Conservation (phyloP, 2,329 filamentous ascomycete species). For the Xylaria multiplex region DNA sequence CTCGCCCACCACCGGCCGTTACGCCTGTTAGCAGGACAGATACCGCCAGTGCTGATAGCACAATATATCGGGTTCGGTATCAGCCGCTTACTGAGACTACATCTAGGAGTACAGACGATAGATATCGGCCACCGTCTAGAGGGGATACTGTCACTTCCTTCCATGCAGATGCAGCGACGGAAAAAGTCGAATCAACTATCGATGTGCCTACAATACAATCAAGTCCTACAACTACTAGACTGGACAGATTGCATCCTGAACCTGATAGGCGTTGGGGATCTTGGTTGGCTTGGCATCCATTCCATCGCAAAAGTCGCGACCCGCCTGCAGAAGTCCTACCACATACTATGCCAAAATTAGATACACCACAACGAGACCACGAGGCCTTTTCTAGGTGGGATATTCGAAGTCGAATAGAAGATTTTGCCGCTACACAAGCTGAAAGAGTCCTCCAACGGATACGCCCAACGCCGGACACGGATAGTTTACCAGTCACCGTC, state of each 20-base stretch:
- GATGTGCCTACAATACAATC: slow-evolving; percentile 30
- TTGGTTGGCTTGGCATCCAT: slow-evolving; percentile 39
- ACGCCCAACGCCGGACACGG: slow-evolving; percentile 63
- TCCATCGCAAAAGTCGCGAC: slow-evolving; percentile 40
- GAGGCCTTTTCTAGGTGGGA: slow-evolving; percentile 61
- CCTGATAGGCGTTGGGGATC: slow-evolving; percentile 37
- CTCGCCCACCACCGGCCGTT: slow-evolving; percentile 63
- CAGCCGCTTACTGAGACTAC: slow-evolving; percentile 65
- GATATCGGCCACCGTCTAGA: slow-evolving; percentile 49
- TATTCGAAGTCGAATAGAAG: slow-evolving; percentile 65
- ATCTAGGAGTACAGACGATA: slow-evolving; percentile 57
- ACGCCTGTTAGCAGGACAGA: slow-evolving; percentile 71
- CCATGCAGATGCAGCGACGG: slow-evolving; percentile 31
- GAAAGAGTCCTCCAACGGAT: slow-evolving; percentile 68
- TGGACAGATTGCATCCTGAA: slow-evolving; percentile 26
- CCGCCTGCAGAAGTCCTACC: slow-evolving; percentile 49
- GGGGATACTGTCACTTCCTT: slow-evolving; percentile 50
- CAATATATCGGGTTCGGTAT: slow-evolving; percentile 71
- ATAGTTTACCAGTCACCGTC: slow-evolving; percentile 66
- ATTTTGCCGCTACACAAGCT: slow-evolving; percentile 69
- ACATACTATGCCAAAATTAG: slow-evolving; percentile 45
- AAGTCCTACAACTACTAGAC: slow-evolving; percentile 15
- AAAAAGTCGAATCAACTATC: slow-evolving; percentile 33
- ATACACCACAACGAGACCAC: slow-evolving; percentile 41
- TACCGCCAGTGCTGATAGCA: slow-evolving; percentile 71